phyloP scores from a whole-genome alignment of 1,139 yeast species.

The Suhomyces choctaworum region DNA sequence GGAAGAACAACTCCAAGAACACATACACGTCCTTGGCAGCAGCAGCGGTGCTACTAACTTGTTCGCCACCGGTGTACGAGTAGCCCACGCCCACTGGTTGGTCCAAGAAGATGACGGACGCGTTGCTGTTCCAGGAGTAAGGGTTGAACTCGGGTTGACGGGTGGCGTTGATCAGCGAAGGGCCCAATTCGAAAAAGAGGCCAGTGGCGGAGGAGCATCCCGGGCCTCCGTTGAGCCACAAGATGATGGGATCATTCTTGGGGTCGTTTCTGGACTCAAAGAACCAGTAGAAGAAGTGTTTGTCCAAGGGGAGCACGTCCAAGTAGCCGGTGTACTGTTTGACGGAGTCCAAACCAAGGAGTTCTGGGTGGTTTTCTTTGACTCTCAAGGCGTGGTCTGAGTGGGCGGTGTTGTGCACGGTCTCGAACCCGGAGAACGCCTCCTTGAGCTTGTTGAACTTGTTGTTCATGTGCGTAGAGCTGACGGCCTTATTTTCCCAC shows the following conservation, averaged over 20 bases:
- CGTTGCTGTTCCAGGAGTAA: slow-evolving; percentile 68
- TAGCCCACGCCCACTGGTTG: slow-evolving; percentile 80
- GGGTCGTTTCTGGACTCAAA: slow-evolving; percentile 62
- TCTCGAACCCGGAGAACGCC: slow-evolving; percentile 13
- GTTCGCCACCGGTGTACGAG: slow-evolving; percentile 61
- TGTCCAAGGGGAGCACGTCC: slow-evolving; percentile 54
- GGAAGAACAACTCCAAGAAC: slow-evolving; percentile 74
- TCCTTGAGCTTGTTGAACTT: slow-evolving; percentile 11
- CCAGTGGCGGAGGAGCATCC: slow-evolving; percentile 75
- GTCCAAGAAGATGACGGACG: slow-evolving; percentile 67
- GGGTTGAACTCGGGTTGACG: slow-evolving; percentile 59
- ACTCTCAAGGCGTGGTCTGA: slow-evolving; percentile 42
- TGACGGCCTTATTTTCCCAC: slow-evolving; percentile 17
- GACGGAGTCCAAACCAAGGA: slow-evolving; percentile 54
- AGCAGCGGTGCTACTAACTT: slow-evolving; percentile 60
- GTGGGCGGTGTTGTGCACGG: slow-evolving; percentile 19
- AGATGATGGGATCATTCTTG: slow-evolving; percentile 54
- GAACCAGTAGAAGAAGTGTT: slow-evolving; percentile 82
- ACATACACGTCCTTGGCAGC: slow-evolving; percentile 82
- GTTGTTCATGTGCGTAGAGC: slow-evolving; percentile 16
- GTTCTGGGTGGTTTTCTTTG: slow-evolving; percentile 42
- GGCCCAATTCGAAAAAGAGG: slow-evolving; percentile 66
- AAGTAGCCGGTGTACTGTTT: slow-evolving; percentile 67
- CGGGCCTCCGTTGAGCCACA: slow-evolving; percentile 79
- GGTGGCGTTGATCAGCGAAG: slow-evolving; percentile 52